Evolutionary conservation across 768 basidiomycete genomes (phyloP), one percentile per base, ranked within the genome.

Genomic region (Leccinellum luteum): DNA sequence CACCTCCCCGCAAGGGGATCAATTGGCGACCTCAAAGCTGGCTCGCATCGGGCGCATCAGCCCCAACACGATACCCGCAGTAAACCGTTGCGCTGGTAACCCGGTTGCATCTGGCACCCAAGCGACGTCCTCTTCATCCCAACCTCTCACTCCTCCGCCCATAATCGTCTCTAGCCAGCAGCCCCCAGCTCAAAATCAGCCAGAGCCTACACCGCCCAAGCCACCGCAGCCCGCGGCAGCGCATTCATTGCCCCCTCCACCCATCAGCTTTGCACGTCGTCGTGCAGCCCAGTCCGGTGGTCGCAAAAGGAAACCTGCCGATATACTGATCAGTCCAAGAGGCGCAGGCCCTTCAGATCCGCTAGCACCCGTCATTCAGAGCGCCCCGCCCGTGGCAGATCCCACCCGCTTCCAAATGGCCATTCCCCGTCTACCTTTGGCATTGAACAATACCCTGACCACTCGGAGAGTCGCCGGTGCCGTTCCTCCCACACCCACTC

Each of bases 181-280:
- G 17, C 60, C 58, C 2, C 34, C 58, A 27, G 49, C 62, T 44
- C 66, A 67, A 19, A 60, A 60, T 32, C 21, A 61, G 21, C 21
- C 63, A 53, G 63, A 70, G 50, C 44, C 64, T 43, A 9, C 65
- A 15, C 45, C 45, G 21, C 34, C 69, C 7, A 76, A 68, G 60
- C 69, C 23, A 48, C 69, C 48, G 35, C 66, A 54, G 41, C 60
- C 62, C 10, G 28, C 63, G 3, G 54, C 59, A 51, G 27, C 65
- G 47, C 62, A 76, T 64, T 79, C 85, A 0, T 74, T 88, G 7
- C 83, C 86, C 1, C 82, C 87, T 3, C 87, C 85, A 13, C 84
- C 89, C 28, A 89, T 87, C 68, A 89, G 86, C 71, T 90, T 91
- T 70, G 86, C 88, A 14, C 81, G 83, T 35, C 88, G 90, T 54